Conservation (phyloP, 148 eudicot species). For the Bassia scoparia region DNA sequence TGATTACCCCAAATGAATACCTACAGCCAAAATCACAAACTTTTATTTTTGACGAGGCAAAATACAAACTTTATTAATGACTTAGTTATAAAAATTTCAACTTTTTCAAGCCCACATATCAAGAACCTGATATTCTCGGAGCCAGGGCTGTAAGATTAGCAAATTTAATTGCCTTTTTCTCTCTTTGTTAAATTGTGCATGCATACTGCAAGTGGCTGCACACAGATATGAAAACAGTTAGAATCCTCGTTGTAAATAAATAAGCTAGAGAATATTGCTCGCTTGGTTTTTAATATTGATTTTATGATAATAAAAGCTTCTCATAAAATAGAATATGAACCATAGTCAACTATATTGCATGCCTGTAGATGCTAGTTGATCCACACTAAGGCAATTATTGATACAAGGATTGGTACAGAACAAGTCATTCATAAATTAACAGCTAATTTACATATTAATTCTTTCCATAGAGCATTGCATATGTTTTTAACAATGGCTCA, state of each 20-base stretch:
- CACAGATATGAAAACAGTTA: no score
- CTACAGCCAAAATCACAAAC: no score
- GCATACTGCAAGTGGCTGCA: slow-evolving; percentile 93
- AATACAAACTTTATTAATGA: no score
- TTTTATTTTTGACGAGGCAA: no score
- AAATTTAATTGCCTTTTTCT: slow-evolving; percentile 77
- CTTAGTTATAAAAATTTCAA: no score
- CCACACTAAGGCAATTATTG: no score
- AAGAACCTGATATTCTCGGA: slow-evolving; percentile 99
- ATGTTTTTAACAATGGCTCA: no score
- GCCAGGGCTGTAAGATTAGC: slow-evolving; percentile 91
- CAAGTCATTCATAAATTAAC: not conserved
- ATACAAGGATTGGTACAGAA: no score
- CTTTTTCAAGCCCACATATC: no score
- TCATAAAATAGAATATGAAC: not conserved
- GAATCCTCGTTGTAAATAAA: no score
- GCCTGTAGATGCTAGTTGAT: not conserved
- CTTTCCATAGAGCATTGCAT: not conserved
- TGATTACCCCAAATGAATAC: no score
- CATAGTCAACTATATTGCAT: not conserved
- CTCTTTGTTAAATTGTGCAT: slow-evolving; percentile 81
- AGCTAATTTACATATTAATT: not conserved
- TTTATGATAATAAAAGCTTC: not conserved
- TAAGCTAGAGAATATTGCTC: not conserved
- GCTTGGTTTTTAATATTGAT: no score